Percentiles rank a stretch among this genome's conserved stretches.
Conservation (phyloP, 108 stramenopile species). For the Seminavis robusta region DNA sequence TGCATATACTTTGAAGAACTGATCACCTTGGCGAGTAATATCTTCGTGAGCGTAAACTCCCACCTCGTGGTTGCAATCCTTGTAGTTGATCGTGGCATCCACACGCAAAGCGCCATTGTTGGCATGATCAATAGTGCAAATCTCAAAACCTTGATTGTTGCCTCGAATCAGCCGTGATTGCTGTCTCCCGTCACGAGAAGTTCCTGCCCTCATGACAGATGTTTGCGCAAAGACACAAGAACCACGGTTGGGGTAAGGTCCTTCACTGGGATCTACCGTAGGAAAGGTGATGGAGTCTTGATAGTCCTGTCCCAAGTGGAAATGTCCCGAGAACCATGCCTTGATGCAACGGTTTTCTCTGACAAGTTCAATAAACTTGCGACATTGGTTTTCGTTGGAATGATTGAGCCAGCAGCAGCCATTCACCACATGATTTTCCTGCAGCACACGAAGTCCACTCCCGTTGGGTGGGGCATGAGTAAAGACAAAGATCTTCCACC, state of each 20-base stretch:
- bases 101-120: slow-evolving; percentile 56
- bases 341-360: slow-evolving; percentile 79
- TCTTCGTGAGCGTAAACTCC: slow-evolving; percentile 72
- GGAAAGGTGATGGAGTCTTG: slow-evolving; percentile 26
- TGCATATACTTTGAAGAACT: slow-evolving; percentile 73
- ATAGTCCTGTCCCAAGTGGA: slow-evolving; percentile 84
- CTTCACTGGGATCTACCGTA: slow-evolving; percentile 41
- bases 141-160: slow-evolving; percentile 73
- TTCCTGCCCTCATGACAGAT: slow-evolving; percentile 79
- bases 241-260: slow-evolving; percentile 60
- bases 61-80: slow-evolving; percentile 39
- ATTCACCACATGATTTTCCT: slow-evolving; percentile 82
- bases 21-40: slow-evolving; percentile 37
- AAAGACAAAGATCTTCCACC: slow-evolving; percentile 93
- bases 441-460: slow-evolving; percentile 82
- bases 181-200: slow-evolving; percentile 78
- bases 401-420: slow-evolving; percentile 92
- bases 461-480: slow-evolving; percentile 94
- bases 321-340: slow-evolving; percentile 94
- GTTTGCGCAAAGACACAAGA: slow-evolving; percentile 82
- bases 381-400: slow-evolving; percentile 25
- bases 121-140: slow-evolving; percentile 91
- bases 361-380: slow-evolving; percentile 81
- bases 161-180: slow-evolving; percentile 89
- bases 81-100: slow-evolving; percentile 61